Evolutionary conservation across 352 stramenopile genomes (phyloP).

Genomic region (Phytophthora boehmeriae): DNA sequence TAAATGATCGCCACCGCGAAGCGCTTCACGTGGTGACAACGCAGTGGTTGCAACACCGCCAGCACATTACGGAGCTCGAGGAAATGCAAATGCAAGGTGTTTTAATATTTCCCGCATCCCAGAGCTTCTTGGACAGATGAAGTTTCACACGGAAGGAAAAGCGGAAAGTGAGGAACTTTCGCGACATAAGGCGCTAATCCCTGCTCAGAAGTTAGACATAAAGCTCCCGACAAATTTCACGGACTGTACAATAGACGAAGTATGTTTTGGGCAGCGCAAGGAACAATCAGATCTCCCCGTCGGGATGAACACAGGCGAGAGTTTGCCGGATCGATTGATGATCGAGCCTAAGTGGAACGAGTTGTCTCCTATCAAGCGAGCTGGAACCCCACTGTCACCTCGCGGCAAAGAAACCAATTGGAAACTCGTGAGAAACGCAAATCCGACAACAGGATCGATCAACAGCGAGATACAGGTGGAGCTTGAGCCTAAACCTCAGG

Average conservation of each 20-base stretch:
- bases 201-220: constrained; percentile 22
- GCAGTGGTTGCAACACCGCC: constrained; percentile 58
- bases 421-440: constrained; percentile 46
- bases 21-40: constrained; percentile 73
- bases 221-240: constrained; percentile 46
- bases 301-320: constrained; percentile 29
- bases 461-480: constrained; percentile 39
- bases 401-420: constrained; percentile 66
- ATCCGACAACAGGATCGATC: constrained; percentile 7
- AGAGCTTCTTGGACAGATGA: constrained; percentile 67
- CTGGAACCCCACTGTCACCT: constrained; percentile 52
- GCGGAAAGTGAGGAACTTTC: constrained; percentile 51
- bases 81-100: constrained; percentile 80
- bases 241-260: constrained; percentile 64
- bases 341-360: constrained; percentile 51
- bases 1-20: constrained; percentile 49
- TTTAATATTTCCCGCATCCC: constrained; percentile 81
- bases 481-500: constrained; percentile 38
- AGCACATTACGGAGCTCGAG: constrained; percentile 63
- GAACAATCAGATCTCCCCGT: constrained; percentile 46
- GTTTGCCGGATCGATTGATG: constrained; percentile 22
- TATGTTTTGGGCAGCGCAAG: constrained; percentile 66
- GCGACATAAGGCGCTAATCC: constrained; percentile 42
- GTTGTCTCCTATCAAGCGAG: constrained; percentile 56
- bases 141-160: constrained; percentile 69